These are phyloP conservation scores for Excoecaria cochinchinensis DNA, from an alignment of 345 rosid genomes.

Conservation along the genomic window DNA sequence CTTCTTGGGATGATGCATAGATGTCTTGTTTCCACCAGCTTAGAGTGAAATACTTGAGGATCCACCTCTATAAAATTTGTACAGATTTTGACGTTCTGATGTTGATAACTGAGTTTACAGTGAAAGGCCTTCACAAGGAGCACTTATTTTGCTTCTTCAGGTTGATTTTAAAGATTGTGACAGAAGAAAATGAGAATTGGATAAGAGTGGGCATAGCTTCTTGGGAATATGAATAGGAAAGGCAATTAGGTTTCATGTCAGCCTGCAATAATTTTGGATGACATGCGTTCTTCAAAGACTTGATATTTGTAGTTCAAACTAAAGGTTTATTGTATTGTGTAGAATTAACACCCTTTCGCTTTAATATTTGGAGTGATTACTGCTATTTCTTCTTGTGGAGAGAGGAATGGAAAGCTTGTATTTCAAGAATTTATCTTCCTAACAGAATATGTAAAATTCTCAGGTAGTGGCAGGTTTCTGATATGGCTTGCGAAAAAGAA, in stretches of 20 bases:
- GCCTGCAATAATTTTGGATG: background rate
- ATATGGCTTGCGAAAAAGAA: slow-evolving; percentile 78
- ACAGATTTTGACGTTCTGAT: background rate
- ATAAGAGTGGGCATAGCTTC: background rate
- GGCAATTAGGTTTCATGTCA: background rate
- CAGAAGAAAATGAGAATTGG: background rate
- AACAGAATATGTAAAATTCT: slow-evolving; percentile 9
- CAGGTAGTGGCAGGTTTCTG: slow-evolving; percentile 97
- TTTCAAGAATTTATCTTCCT: slow-evolving; percentile 13
- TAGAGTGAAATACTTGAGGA: background rate
- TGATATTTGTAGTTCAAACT: too few relatives aligned
- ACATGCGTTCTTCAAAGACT: background rate
- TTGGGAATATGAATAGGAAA: background rate
- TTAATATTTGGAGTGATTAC: background rate
- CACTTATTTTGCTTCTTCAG: background rate
- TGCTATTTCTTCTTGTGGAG: background rate
- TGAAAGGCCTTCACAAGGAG: too few relatives aligned
- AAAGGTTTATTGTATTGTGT: background rate
- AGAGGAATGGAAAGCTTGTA: background rate
- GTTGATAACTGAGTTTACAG: background rate
- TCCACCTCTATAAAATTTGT: background rate
- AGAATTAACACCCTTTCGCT: background rate
- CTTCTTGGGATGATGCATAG: background rate
- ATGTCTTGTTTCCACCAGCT: background rate
- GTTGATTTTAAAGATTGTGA: background rate